A percentile compares a stretch with the other conserved stretches of the same genome.
Evolutionary conservation across 139 green algal genomes (phyloP).

Genomic region (Coelastrella sp.): DNA sequence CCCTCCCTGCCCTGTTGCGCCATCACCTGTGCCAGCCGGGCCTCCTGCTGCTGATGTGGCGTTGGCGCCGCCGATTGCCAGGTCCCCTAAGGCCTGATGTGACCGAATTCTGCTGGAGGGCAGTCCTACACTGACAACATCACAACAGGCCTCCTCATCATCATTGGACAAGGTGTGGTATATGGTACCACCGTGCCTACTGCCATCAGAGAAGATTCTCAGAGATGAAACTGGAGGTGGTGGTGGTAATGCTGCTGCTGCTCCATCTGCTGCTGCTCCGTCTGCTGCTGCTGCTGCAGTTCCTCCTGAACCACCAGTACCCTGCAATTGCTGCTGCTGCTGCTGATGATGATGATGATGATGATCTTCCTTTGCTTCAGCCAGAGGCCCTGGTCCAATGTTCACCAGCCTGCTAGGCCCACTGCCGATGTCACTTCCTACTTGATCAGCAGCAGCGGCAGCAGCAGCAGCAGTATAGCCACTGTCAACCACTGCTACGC

Average conservation of each 20-base stretch:
- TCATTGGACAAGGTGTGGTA: neutral
- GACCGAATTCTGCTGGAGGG: neutral
- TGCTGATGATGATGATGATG: too few species aligned
- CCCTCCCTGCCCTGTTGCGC: neutral
- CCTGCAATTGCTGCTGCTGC: conserved; percentile 9
- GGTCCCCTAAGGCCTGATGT: neutral
- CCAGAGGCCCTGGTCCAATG: neutral
- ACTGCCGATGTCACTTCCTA: neutral
- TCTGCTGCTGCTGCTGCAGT: conserved; percentile 23
- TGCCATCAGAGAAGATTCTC: neutral
- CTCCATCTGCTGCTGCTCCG: neutral
- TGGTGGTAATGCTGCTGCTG: neutral
- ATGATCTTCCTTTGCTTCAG: conserved; percentile 2
- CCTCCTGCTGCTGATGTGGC: neutral
- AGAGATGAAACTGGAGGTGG: neutral
- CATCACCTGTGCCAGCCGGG: neutral
- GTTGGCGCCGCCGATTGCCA: neutral
- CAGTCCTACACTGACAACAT: conserved; percentile 18
- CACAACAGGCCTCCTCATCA: neutral
- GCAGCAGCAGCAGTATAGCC: neutral
- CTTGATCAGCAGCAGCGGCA: neutral
- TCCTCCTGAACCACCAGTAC: neutral
- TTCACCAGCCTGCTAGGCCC: neutral
- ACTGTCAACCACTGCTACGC: conserved; percentile 18
- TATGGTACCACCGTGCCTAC: neutral